Conservation (phyloP, 176 grass and related monocot genomes). For the Chloris gayana region DNA sequence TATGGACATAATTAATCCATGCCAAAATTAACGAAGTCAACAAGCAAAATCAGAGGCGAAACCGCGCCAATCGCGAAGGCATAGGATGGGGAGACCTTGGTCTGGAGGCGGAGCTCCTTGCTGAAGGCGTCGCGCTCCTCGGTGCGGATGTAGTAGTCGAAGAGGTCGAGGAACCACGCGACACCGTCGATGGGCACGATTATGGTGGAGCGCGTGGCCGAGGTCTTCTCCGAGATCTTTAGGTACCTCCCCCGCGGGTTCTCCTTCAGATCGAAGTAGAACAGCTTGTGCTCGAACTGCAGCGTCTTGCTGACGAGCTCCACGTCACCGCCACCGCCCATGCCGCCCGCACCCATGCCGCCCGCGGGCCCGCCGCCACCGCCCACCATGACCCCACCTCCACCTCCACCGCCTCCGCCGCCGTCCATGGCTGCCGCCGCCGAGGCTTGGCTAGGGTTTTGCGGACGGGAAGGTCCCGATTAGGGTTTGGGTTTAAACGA, state of each 20-base stretch:
- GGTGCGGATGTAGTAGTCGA: conserved; percentile 91
- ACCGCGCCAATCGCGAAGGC: not conserved
- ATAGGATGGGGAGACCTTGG: conserved; percentile 49
- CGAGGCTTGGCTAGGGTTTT: conserved; percentile 47
- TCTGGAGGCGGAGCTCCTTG: conserved; percentile 96
- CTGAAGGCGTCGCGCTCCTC: conserved; percentile 90
- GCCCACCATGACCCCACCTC: conserved; percentile 31
- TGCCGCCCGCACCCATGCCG: conserved; percentile 11
- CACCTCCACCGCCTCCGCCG: conserved; percentile 28
- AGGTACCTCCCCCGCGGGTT: conserved; percentile 94
- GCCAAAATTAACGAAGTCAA: conserved; percentile 28
- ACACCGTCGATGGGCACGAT: conserved; percentile 88
- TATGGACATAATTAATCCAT: not conserved
- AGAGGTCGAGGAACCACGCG: conserved; percentile 90
- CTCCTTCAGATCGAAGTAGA: conserved; percentile 99
- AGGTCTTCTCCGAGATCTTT: conserved; percentile 98
- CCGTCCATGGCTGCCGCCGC: conserved; percentile 58
- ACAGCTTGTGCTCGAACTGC: conserved; percentile 99
- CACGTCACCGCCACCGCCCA: conserved; percentile 72
- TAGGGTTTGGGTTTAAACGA: conserved; percentile 76
- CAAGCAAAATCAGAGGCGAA: not conserved
- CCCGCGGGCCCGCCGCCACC: conserved; percentile 22
- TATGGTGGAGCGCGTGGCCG: conserved; percentile 90
- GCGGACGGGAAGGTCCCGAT: conserved; percentile 32
- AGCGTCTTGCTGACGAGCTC: conserved; percentile 98